These are phyloP conservation scores for Trichoderma breve DNA, from an alignment of 2,329 filamentous ascomycete genomes.

Conservation along the genomic window DNA sequence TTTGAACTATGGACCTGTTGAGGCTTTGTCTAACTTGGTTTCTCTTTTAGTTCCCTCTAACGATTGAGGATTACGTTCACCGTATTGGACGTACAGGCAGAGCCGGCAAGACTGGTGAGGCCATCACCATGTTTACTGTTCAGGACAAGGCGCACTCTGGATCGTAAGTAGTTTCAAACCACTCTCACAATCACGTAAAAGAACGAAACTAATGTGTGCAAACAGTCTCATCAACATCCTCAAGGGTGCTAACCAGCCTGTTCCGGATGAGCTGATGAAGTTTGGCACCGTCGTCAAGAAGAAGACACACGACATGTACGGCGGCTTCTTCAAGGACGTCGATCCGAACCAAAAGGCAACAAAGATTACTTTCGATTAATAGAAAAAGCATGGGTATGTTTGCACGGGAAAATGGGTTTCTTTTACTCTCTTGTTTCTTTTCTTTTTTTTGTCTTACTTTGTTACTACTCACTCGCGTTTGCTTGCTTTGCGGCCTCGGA, in stretches of 20 bases:
- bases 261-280: constrained; percentile 88
- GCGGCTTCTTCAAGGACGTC: constrained; percentile 91
- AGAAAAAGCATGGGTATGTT: constrained; percentile 8
- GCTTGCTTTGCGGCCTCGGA: constrained; percentile 36
- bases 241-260: constrained; percentile 84
- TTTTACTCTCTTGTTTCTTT: not conserved
- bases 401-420: constrained; percentile 6
- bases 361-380: constrained; percentile 84
- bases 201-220: constrained; percentile 22
- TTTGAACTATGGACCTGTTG: not conserved
- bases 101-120: constrained; percentile 82
- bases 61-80: constrained; percentile 96
- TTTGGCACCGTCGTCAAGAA: constrained; percentile 99
- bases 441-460: constrained; percentile 21
- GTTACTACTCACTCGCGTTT: constrained; percentile 30
- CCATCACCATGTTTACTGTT: constrained; percentile 92
- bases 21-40: constrained; percentile 23
- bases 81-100: constrained; percentile 93
- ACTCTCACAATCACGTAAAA: not conserved
- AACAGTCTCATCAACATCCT: constrained; percentile 86
- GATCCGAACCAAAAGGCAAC: constrained; percentile 79
- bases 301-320: constrained; percentile 94
- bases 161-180: constrained; percentile 58
- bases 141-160: constrained; percentile 91
- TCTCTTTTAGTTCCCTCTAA: constrained; percentile 72